A percentile compares a stretch with the other conserved stretches of the same genome.
Evolutionary conservation across 2,329 filamentous ascomycete species (phyloP).

Genomic region (Mycosphaerella sp.): DNA sequence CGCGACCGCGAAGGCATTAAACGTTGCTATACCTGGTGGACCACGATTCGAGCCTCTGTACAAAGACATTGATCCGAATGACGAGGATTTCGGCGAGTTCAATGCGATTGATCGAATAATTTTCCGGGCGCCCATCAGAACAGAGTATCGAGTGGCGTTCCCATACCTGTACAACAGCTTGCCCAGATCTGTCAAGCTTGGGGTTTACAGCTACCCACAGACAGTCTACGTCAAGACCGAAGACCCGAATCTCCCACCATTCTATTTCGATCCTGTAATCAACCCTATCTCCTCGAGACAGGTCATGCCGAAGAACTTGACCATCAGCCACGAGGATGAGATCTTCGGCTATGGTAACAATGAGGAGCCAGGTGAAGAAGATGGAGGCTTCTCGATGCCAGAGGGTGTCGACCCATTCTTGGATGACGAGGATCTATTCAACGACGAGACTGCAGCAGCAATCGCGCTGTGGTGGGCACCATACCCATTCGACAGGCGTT

Average conservation of each 20-base stretch:
- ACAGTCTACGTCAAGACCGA: conserved; percentile 84
- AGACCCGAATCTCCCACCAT: conserved; percentile 82
- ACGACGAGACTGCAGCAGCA: conserved; percentile 79
- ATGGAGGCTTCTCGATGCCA: conserved; percentile 64
- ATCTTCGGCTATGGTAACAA: conserved; percentile 78
- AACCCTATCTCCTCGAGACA: conserved; percentile 95
- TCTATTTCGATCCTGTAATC: conserved; percentile 96
- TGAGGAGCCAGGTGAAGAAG: conserved; percentile 61
- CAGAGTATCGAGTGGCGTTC: conserved; percentile 90
- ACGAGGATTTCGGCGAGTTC: conserved; percentile 99
- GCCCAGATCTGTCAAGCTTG: conserved; percentile 84
- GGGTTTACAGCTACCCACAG: conserved; percentile 92
- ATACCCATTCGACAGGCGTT: conserved; percentile 88
- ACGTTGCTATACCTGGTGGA: conserved; percentile 95
- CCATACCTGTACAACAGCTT: conserved; percentile 95
- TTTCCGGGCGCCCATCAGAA: conserved; percentile 89
- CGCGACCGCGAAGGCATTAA: conserved; percentile 90
- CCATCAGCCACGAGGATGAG: conserved; percentile 84
- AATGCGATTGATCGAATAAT: conserved; percentile 99
- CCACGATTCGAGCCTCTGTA: conserved; percentile 95
- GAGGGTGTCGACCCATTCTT: conserved; percentile 79
- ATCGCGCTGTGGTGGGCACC: conserved; percentile 98
- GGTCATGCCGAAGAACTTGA: conserved; percentile 90
- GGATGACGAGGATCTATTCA: conserved; percentile 80
- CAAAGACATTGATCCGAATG: conserved; percentile 97